These are phyloP conservation scores for Musa balbisiana DNA, from an alignment of 202 grass and related monocot genomes.

Conservation along the genomic window DNA sequence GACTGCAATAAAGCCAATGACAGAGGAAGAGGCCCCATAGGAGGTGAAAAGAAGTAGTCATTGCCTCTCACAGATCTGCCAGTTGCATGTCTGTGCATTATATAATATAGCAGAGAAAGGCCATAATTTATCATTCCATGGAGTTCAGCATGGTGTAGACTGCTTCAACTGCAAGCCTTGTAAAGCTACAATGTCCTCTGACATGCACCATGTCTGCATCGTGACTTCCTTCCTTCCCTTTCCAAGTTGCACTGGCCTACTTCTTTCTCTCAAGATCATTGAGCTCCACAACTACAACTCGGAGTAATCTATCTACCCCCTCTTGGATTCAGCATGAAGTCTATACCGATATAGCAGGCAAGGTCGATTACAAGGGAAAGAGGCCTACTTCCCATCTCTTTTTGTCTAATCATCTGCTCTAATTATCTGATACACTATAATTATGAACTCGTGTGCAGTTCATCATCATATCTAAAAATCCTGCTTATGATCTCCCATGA, in stretches of 20 bases:
- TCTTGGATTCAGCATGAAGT: neutral
- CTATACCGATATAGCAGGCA: neutral
- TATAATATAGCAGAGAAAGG: conserved; percentile 71
- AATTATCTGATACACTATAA: neutral
- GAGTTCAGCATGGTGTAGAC: conserved; percentile 25
- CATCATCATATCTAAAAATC: neutral
- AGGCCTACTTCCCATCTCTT: neutral
- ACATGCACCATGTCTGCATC: conserved; percentile 78
- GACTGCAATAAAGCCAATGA: conserved; percentile 37
- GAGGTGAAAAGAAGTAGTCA: conserved; percentile 54
- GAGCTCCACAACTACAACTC: neutral
- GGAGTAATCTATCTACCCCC: neutral
- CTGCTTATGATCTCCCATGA: neutral
- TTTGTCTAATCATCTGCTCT: neutral
- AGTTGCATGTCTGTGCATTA: conserved; percentile 34
- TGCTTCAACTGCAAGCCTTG: conserved; percentile 87
- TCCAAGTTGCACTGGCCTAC: neutral
- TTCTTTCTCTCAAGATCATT: neutral
- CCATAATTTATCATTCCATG: conserved; percentile 48
- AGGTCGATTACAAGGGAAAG: neutral
- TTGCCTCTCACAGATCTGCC: conserved; percentile 34
- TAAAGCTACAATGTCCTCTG: conserved; percentile 45
- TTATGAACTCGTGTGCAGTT: neutral
- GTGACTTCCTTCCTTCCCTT: conserved; percentile 42
- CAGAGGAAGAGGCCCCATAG: conserved; percentile 43